These are phyloP conservation scores for Microbotryum saponariae DNA, from an alignment of 1,284 basidiomycete genomes.

Conservation along the genomic window DNA sequence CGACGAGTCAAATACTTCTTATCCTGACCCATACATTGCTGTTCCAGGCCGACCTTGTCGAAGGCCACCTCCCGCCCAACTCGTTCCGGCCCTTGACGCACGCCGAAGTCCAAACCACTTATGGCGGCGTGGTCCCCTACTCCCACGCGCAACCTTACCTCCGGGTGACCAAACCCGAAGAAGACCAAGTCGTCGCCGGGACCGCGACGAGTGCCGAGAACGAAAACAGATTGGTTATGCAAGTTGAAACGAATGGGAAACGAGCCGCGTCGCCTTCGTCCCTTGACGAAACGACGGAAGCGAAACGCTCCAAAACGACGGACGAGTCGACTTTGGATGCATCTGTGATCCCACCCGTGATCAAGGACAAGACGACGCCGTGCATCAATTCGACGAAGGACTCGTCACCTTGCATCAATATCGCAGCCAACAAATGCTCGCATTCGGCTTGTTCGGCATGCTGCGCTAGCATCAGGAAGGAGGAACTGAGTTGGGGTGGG, in stretches of 20 bases:
- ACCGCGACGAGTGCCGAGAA: neutral
- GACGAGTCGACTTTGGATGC: constrained; percentile 2
- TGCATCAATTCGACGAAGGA: constrained; percentile 5
- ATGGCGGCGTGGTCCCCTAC: constrained; percentile 40
- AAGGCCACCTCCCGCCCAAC: constrained; percentile 18
- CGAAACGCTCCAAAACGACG: constrained; percentile 7
- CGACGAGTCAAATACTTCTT: neutral
- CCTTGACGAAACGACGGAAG: neutral
- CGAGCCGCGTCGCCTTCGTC: neutral
- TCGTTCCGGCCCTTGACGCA: constrained; percentile 26
- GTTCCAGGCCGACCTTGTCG: constrained; percentile 23
- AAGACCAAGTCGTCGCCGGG: neutral
- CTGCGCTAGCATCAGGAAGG: constrained; percentile 4
- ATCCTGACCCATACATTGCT: neutral
- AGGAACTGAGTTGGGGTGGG: constrained; percentile 33
- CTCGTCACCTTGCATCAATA: constrained; percentile 26
- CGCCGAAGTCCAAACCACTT: constrained; percentile 25
- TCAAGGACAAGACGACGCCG: neutral
- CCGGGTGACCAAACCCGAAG: constrained; percentile 34
- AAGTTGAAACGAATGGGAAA: constrained; percentile 14
- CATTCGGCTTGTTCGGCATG: constrained; percentile 35
- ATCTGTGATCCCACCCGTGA: constrained; percentile 1
- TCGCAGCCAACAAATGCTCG: constrained; percentile 35
- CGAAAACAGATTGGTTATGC: constrained; percentile 7
- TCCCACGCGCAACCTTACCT: constrained; percentile 44